These are phyloP conservation scores for Teratosphaeria gauchensis DNA, from an alignment of 2,329 filamentous ascomycete species.

Conservation along the genomic window DNA sequence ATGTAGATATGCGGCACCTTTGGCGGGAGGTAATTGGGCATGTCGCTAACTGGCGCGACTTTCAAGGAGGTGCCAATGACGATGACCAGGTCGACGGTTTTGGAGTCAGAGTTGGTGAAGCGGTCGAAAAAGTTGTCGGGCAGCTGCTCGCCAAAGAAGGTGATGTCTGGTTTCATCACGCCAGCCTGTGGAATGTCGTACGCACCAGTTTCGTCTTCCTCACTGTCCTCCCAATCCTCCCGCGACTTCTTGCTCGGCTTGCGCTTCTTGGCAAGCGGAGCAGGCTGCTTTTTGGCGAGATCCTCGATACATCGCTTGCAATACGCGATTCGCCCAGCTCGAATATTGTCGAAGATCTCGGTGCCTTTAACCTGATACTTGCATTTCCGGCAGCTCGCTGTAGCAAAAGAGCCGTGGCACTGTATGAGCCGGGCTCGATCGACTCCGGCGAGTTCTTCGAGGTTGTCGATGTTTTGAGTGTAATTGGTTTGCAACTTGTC, in stretches of 20 bases:
- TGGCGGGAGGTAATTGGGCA: slow-evolving; percentile 35
- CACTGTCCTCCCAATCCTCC: slow-evolving; percentile 42
- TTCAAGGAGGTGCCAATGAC: slow-evolving; percentile 96
- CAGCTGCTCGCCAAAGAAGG: slow-evolving; percentile 89
- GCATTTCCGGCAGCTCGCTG: slow-evolving; percentile 80
- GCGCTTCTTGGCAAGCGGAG: slow-evolving; percentile 20
- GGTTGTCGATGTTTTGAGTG: slow-evolving; percentile 96
- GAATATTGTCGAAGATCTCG: slow-evolving; percentile 62
- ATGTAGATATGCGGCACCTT: slow-evolving; percentile 27
- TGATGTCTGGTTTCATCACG: slow-evolving; percentile 95
- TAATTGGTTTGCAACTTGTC: slow-evolving; percentile 92
- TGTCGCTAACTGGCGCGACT: slow-evolving; percentile 88
- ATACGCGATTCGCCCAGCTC: slow-evolving; percentile 62
- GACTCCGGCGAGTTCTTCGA: slow-evolving; percentile 71
- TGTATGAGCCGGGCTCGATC: slow-evolving; percentile 74
- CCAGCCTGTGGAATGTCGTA: slow-evolving; percentile 60
- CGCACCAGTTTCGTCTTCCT: slow-evolving; percentile 48
- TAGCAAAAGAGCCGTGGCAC: slow-evolving; percentile 93
- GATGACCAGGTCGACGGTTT: slow-evolving; percentile 76
- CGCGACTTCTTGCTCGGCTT: slow-evolving; percentile 39
- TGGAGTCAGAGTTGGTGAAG: slow-evolving; percentile 70
- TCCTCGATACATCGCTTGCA: slow-evolving; percentile 61
- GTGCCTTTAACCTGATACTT: slow-evolving; percentile 63
- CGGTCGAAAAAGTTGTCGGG: slow-evolving; percentile 74
- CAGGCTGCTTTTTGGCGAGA: slow-evolving; percentile 34